Evolutionary conservation across 208 protist species (phyloP), one percentile per base, ranked within the genome.

Genomic region (Leishmania turanica): DNA sequence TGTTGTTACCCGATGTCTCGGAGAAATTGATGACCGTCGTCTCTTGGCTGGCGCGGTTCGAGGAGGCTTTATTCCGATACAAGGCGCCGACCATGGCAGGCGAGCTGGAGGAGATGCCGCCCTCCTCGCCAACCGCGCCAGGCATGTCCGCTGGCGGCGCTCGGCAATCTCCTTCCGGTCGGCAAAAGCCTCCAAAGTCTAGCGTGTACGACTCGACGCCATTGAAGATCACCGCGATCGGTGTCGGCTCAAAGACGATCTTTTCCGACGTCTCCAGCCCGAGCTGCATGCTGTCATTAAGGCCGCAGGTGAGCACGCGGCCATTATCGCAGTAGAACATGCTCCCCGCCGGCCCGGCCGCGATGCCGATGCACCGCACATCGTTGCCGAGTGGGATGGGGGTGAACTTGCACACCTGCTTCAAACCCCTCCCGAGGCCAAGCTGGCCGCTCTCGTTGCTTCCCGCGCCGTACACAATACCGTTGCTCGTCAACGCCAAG

Each of bases 391-490:
- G 85, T 6, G 88, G 91, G 58, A 97, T 93, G 8, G 69, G 84
- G 0, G 90, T 95, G 79, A 97, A 96, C n/a, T 40, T 58, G 19
- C 87, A 75, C 49, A 84, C 84, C 77, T 91, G 84, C 79, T 82
- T 82, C 51, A 89, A 31, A 11, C 82, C 45, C 1, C 78, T 49
- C 19, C 93, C 93, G 40, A 98, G 84, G 19, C 96, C 96, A 4
- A 98, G 89, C 82, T 98, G 94, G 21, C 96, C 96, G 79, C 83
- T 89, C 74, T 94, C 89, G 81, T 97, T 98, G 82, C 84, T 92
- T 53, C 96, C 96, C 3, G 92, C 88, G 31, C 89, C 93, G 85
- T 96, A 98, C 0, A 95, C 96, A 19, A 92, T 80, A 66, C 96
- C 96, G 79, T 87, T 93, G 85, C 93, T 96, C 66, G 92, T 92